Percentiles rank a stretch among this genome's conserved stretches.
Evolutionary conservation across 352 stramenopile species (phyloP).

Genomic region (Elongisporangium prolatum): DNA sequence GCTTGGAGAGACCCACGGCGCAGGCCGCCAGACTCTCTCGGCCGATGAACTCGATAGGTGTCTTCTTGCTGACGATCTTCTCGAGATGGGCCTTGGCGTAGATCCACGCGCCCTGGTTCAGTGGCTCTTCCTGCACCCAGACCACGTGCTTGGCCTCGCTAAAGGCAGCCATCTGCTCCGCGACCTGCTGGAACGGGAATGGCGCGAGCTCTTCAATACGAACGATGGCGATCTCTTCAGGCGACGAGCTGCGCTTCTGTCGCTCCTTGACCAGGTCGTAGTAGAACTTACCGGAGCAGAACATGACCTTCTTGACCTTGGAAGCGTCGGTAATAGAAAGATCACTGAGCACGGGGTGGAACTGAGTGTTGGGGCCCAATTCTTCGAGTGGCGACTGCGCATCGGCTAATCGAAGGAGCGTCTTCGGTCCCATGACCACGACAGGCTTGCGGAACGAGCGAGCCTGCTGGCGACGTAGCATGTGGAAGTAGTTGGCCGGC

Average conservation of each 20-base stretch:
- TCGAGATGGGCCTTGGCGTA: conserved; percentile 70
- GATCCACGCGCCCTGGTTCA: conserved; percentile 78
- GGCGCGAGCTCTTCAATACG: conserved; percentile 81
- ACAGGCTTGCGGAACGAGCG: conserved; percentile 72
- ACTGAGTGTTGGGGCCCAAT: conserved; percentile 47
- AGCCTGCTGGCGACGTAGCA: conserved; percentile 88
- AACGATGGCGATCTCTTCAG: conserved; percentile 57
- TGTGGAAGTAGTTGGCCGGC: conserved; percentile 96
- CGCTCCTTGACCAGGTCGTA: conserved; percentile 79
- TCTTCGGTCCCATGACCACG: conserved; percentile 78
- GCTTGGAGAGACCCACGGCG: conserved; percentile 70
- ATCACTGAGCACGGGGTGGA: conserved; percentile 68
- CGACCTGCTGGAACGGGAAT: conserved; percentile 77
- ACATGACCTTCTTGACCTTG: conserved; percentile 66
- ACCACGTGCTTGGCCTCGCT: conserved; percentile 62
- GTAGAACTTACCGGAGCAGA: conserved; percentile 85
- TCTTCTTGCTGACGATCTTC: conserved; percentile 58
- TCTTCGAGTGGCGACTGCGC: conserved; percentile 64
- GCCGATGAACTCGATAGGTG: conserved; percentile 64
- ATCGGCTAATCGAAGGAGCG: conserved; percentile 59
- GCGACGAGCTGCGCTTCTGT: conserved; percentile 30
- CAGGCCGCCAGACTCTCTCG: conserved; percentile 66
- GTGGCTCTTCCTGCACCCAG: conserved; percentile 79
- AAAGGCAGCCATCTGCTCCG: conserved; percentile 46
- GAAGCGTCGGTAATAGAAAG: conserved; percentile 32